These are phyloP conservation scores for Artomyces pyxidatus DNA, from an alignment of 768 basidiomycete species.

Conservation along the genomic window DNA sequence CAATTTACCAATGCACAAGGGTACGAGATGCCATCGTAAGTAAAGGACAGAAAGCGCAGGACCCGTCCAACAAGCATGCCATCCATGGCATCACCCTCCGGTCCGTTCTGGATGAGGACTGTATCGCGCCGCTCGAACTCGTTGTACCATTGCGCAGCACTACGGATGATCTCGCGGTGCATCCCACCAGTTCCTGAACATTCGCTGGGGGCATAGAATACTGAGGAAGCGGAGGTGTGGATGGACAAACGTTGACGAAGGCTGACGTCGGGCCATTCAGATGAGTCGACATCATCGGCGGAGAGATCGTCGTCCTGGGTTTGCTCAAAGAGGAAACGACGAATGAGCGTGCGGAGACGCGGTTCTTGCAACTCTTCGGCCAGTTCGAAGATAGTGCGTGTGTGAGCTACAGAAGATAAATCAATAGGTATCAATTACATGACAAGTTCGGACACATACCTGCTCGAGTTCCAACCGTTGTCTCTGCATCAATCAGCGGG, in stretches of 20 bases:
- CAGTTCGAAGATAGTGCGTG: background rate
- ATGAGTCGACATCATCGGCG: too few relatives aligned
- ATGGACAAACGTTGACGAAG: too few relatives aligned
- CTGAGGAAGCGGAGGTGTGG: background rate
- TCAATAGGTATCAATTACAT: too few relatives aligned
- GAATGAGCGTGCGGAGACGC: background rate
- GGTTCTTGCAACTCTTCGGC: background rate
- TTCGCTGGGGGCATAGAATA: slow-evolving; percentile 3
- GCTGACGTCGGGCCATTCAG: too few relatives aligned
- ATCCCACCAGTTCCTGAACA: background rate
- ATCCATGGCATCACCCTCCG: background rate
- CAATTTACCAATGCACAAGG: slow-evolving; percentile 6
- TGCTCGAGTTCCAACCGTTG: background rate
- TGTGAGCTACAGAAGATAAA: too few relatives aligned
- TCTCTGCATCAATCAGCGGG: background rate
- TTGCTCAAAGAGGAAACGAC: background rate
- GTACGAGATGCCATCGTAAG: background rate
- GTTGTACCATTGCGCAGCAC: background rate
- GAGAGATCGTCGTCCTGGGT: too few relatives aligned
- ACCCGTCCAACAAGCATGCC: slow-evolving; percentile 1
- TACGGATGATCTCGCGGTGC: background rate
- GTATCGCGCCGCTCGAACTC: background rate
- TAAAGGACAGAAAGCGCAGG: background rate
- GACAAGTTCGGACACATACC: too few relatives aligned
- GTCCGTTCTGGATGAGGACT: background rate